Evolutionary conservation across 768 basidiomycete species (phyloP).

Genomic region (Hericium rajendrae): DNA sequence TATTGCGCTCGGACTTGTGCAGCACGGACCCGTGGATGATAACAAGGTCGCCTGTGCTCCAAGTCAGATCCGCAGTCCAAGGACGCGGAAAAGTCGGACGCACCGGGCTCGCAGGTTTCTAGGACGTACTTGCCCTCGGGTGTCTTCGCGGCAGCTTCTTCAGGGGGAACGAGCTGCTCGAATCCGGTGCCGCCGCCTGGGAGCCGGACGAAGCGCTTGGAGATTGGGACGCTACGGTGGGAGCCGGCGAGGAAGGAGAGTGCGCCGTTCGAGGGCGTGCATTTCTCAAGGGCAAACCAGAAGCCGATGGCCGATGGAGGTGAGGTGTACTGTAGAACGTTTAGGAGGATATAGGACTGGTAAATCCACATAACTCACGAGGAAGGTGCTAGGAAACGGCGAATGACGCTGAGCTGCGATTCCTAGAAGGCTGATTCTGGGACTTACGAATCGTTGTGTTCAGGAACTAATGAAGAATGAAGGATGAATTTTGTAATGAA

Average conservation of each 20-base stretch:
- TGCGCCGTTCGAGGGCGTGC: conserved; percentile 75
- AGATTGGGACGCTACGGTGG: conserved; percentile 63
- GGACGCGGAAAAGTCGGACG: background rate
- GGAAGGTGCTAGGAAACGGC: conserved; percentile 46
- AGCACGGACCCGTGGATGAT: conserved; percentile 89
- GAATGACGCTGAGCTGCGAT: background rate
- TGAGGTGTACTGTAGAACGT: conserved; percentile 62
- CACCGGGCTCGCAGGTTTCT: conserved; percentile 69
- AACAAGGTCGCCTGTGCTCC: conserved; percentile 67
- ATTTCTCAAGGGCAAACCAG: conserved; percentile 92
- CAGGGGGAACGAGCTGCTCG: conserved; percentile 42
- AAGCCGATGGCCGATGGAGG: conserved; percentile 91
- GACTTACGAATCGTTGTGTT: conserved; percentile 89
- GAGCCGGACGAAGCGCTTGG: conserved; percentile 79
- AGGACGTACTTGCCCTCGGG: conserved; percentile 46
- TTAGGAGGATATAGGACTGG: background rate
- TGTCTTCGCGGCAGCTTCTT: conserved; percentile 14
- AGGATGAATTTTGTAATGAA: background rate
- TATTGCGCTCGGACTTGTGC: conserved; percentile 87
- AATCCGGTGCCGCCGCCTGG: conserved; percentile 78
- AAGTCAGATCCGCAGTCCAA: conserved; percentile 4
- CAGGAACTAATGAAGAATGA: conserved; percentile 46
- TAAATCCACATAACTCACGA: conserved; percentile 33
- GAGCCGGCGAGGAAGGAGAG: conserved; percentile 87
- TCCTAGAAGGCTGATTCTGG: background rate